Evolutionary conservation across 495 filamentous ascomycete genomes (phyloP).

Genomic region (Talaromyces nanjingensis): DNA sequence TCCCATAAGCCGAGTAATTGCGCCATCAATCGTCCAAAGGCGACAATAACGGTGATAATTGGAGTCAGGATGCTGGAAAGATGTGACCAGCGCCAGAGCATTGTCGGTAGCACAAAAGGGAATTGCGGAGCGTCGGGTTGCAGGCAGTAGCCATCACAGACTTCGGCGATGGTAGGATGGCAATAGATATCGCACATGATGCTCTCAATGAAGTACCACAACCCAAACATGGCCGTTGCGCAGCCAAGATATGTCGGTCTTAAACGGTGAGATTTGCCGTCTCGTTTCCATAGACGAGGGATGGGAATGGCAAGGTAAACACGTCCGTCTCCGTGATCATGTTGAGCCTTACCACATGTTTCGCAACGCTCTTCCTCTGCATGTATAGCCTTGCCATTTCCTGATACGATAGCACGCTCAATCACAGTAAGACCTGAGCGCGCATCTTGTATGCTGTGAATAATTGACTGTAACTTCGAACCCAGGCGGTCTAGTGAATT

Average conservation of each 20-base stretch:
- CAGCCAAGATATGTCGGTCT: constrained; percentile 53
- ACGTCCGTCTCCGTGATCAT: constrained; percentile 16
- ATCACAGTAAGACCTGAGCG: constrained; percentile 59
- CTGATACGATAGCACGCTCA: constrained; percentile 50
- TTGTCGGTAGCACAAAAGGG: constrained; percentile 39
- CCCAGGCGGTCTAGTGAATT: constrained; percentile 40
- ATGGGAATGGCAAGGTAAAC: constrained; percentile 43
- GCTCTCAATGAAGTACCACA: constrained; percentile 55
- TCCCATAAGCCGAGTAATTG: constrained; percentile 36
- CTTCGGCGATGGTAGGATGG: constrained; percentile 43
- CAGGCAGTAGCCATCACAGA: constrained; percentile 40
- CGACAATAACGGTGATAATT: constrained; percentile 24
- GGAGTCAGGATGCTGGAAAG: constrained; percentile 26
- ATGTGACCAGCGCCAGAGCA: constrained; percentile 41
- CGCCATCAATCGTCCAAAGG: constrained; percentile 24
- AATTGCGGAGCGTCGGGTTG: constrained; percentile 37
- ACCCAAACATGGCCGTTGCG: constrained; percentile 33
- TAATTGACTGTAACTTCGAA: constrained; percentile 50
- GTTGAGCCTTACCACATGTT: constrained; percentile 16
- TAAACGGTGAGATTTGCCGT: constrained; percentile 31
- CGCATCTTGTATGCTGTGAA: constrained; percentile 56
- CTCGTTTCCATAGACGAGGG: constrained; percentile 50
- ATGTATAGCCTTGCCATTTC: constrained; percentile 21
- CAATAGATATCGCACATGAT: constrained; percentile 56
- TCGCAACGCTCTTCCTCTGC: constrained; percentile 18